Percentiles rank a stretch among this genome's conserved stretches.
Conservation (phyloP, 176 grass and related monocot genomes). For the Oryza glaberrima region DNA sequence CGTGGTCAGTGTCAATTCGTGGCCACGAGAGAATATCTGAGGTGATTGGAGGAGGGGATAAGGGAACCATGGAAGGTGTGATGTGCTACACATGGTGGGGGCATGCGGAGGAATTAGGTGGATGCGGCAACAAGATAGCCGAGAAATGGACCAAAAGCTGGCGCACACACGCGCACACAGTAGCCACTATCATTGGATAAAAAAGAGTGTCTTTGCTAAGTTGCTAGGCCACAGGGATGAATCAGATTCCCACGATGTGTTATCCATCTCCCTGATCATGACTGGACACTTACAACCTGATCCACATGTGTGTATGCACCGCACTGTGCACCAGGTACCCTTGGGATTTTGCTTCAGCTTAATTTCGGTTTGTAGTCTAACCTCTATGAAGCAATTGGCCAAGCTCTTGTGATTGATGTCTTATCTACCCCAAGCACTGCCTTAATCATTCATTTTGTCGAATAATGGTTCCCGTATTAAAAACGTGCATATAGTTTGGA, state of each 20-base stretch:
- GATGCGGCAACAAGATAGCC: slow-evolving; percentile 77
- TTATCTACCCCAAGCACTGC: neutral
- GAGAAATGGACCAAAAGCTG: slow-evolving; percentile 50
- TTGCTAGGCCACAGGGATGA: slow-evolving; percentile 45
- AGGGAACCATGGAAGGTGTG: slow-evolving; percentile 56
- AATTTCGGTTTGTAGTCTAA: neutral
- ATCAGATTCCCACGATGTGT: slow-evolving; percentile 62
- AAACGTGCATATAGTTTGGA: slow-evolving; percentile 4
- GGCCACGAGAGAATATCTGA: slow-evolving; percentile 44
- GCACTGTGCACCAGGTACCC: neutral
- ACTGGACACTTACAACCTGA: slow-evolving; percentile 41
- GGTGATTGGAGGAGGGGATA: slow-evolving; percentile 50
- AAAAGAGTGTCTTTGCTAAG: slow-evolving; percentile 37
- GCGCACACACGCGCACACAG: slow-evolving; percentile 31
- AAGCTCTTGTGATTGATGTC: neutral
- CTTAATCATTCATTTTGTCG: neutral
- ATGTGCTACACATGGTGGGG: slow-evolving; percentile 52
- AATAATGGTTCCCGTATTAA: neutral
- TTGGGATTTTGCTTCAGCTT: neutral
- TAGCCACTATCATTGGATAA: slow-evolving; percentile 68
- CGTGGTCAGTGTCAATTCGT: slow-evolving; percentile 31
- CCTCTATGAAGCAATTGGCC: too few relatives aligned
- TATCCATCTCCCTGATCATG: slow-evolving; percentile 31
- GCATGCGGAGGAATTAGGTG: slow-evolving; percentile 55
- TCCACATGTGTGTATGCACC: slow-evolving; percentile 32